Evolutionary conservation across 78 protist species (phyloP), one percentile per base, ranked within the genome.

Genomic region (Planoprotostelium fungivorum): DNA sequence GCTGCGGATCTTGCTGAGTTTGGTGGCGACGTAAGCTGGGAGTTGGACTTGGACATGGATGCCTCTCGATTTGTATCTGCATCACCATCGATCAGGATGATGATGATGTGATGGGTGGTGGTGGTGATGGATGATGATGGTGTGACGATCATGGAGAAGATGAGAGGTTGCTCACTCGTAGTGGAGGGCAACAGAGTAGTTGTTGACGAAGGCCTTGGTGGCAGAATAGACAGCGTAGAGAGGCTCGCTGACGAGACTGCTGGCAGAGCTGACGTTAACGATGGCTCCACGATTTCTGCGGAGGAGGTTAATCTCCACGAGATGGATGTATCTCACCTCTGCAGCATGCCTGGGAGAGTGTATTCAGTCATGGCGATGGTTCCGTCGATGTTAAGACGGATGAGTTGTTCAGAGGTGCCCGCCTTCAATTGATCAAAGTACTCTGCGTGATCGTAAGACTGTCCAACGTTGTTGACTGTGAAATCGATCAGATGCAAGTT

Each of bases 391-490:
- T 95, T 95, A 36, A 95, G 39, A 34, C 90, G 87, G 73, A 95
- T 34, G 37, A 95, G 38, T 31, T 84, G 10, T 29, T 95, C 94
- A 36, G 90, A 83, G 1, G 85, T 1, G 34, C 36, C 38, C 36
- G 34, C 38, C 89, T 63, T 85, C 37, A 95, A 38, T 38, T 93
- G 94, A 25, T 91, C 90, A 37, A 93, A 51, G 86, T 88, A 91
- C 93, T 87, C 88, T 88, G 95, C 94, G 86, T 93, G 89, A 25
- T 93, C 95, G 88, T 93, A 91, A 9, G 91, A 86, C 90, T 91
- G 85, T 63, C 97, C 97, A 9, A 92, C 97, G 37, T 96, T 96
- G 90, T 96, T 96, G 1, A 96, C 95, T 83, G 84, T 25, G 9
- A 35, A 1, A 51, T 1, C n/a, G 86, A 89, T 37, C 31, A 1